These are phyloP conservation scores for Brassica napus DNA, from an alignment of 345 rosid species.

Conservation along the genomic window Da-Ae NC_063436.1:4967001-4967500, in stretches of 20 bases:
- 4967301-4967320: conserved; percentile 91
- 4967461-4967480: conserved; percentile 11
- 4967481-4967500: conserved; percentile 10
- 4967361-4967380: conserved; percentile 90
- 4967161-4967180: conserved; percentile 23
- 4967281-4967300: conserved; percentile 75
- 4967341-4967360: conserved; percentile 79
- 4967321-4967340: conserved; percentile 65
- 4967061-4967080: conserved; percentile 58
- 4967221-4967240: conserved; percentile 65
- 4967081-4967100: conserved; percentile 54
- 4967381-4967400: conserved; percentile 69
- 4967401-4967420: conserved; percentile 32
- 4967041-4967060: conserved; percentile 62
- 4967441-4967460: conserved; percentile 8
- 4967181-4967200: conserved; percentile 6
- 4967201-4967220: conserved; percentile 11
- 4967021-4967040: conserved; percentile 76
- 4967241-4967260: conserved; percentile 91
- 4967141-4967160: conserved; percentile 60
- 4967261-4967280: conserved; percentile 77
- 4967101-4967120: conserved; percentile 82
- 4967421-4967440: conserved; percentile 23
- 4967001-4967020: conserved; percentile 71
- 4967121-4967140: conserved; percentile 82